Base-by-base conservation (phyloP, 768 basidiomycete genomes). In the Leccinum sublutescens region DNA sequence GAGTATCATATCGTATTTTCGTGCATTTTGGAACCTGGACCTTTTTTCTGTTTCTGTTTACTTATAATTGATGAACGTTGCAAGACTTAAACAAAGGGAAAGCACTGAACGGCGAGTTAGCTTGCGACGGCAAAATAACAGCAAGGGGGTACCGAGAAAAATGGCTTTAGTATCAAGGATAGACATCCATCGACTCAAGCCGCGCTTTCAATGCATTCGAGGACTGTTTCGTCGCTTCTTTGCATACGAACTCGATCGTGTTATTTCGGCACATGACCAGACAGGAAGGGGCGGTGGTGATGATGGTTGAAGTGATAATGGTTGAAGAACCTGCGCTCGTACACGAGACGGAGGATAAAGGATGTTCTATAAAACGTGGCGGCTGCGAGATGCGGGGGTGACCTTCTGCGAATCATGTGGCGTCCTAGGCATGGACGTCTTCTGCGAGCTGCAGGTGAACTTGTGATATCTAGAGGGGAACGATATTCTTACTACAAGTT, bases 241-340 rank as follows among this genome's bases (percentile, higher is more conserved):
- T 17, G 3, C 36, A 52, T 66, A 60, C 9, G 40, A 49, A 27
- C 31, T 38, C 14, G 60, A 59, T 52, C 57, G 59, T 2, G 68
- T 59, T 57, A 67, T 69, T 50, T 62, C 59, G 12, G 59, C 63
- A 56, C 67, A 68, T 31, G 65, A 58, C 63, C 65, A 69, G 12
- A 58, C 21, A 3, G 54, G 54, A 50, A 31, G 52, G 2, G 10
- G 6, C 4, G 33, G 45, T 4, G 14, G 7, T 21, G 36, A 12
- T 8, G 43, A 59, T 50, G n/a, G 15, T 4, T 34, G 51, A 50
- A 4, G 14, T 15, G 40, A 9, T 5, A 50, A 25, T 33, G 54
- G 19, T 33, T 51, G 19, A 33, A 14, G 25, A 36, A 51, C 14
- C 9, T 48, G 55, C 7, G 23, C 23, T 54, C 12, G 58, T 10